Base-by-base conservation (phyloP, 2,329 filamentous ascomycete genomes). In the Kalaharituber pfeilii region DNA sequence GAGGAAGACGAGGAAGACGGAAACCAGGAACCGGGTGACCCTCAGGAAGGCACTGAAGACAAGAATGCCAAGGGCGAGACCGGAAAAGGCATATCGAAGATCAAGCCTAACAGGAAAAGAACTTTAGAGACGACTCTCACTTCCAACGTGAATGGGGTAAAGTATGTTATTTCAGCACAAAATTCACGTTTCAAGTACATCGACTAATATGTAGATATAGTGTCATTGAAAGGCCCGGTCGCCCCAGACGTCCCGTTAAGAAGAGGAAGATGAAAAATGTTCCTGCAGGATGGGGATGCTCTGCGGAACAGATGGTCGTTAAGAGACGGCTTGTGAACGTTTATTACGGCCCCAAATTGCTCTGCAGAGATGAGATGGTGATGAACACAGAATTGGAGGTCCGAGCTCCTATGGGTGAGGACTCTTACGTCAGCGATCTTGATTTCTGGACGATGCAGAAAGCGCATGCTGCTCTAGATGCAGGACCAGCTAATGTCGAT, bases 321-420 rank as follows among this genome's bases (percentile, higher is more conserved):
- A 95, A 93, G 79, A 95, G 95, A 78, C 84, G 91, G 26, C 86
- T 95, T 53, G 75, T 96, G 64, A 86, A 86, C 60, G 85, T 94
- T 20, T 98, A 93, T 65, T 87, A 96, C 65, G 91, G 91, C 0
- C 76, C 76, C 15, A 80, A 88, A 52, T 81, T 89, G 42, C 75
- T 98, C 50, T 91, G 85, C 77, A 96, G 96, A 73, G 91, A 98
- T 66, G 91, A 98, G 70, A 91, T 96, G 86, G 94, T 95, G 87
- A 80, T 98, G 50, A 86, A 88, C 62, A 87, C 84, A 15, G 87
- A 94, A 63, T 88, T 91, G 65, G 91, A 98, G 70, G 86, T 96
- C 33, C 86, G 89, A 65, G 75, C 94, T 68, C 80, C 80, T 68
- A 75, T 95, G 18, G 77, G 77, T 24, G 82, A 58, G 22, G 80